These are phyloP conservation scores for Aspergillus aculeatinus DNA, from an alignment of 2,329 filamentous ascomycete species.

Conservation along the genomic window DNA sequence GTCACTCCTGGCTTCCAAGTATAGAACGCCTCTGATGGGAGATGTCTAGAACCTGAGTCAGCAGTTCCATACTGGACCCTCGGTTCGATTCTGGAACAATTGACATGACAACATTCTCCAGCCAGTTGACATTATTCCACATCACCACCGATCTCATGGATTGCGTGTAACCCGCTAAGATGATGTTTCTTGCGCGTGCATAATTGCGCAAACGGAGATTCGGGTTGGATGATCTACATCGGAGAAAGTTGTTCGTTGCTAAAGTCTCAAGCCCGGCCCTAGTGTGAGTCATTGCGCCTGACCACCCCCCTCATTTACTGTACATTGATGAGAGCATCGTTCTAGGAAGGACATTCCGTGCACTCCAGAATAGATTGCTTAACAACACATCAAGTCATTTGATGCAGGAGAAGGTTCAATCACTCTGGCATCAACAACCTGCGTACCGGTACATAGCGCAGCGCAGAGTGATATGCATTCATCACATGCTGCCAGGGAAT, in stretches of 20 bases:
- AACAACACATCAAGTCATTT: not conserved
- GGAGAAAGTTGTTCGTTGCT: not conserved
- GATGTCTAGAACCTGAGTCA: slow-evolving; percentile 16
- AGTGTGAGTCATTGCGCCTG: slow-evolving; percentile 11
- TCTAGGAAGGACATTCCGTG: not conserved
- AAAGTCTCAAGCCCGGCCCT: not conserved
- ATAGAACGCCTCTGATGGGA: slow-evolving; percentile 3
- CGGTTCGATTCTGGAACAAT: slow-evolving; percentile 6
- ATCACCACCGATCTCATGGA: not conserved
- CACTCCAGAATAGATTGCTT: not conserved
- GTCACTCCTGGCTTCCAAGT: slow-evolving; percentile 9
- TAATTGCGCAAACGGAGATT: slow-evolving; percentile 1
- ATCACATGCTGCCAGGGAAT: not conserved
- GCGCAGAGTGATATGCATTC: not conserved
- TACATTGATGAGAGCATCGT: slow-evolving; percentile 1
- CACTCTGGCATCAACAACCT: not conserved
- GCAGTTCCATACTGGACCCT: not conserved
- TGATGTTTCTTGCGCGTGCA: not conserved
- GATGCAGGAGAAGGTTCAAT: slow-evolving; percentile 1
- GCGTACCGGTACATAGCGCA: not conserved
- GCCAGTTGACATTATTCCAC: slow-evolving; percentile 6
- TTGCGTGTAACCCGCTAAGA: slow-evolving; percentile 5
- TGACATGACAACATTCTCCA: slow-evolving; percentile 10
- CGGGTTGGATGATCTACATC: not conserved
- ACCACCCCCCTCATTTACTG: not conserved